These are phyloP conservation scores for Pseudogymnoascus sp. DNA, from an alignment of 2,329 filamentous ascomycete species.

Conservation along the genomic window DNA sequence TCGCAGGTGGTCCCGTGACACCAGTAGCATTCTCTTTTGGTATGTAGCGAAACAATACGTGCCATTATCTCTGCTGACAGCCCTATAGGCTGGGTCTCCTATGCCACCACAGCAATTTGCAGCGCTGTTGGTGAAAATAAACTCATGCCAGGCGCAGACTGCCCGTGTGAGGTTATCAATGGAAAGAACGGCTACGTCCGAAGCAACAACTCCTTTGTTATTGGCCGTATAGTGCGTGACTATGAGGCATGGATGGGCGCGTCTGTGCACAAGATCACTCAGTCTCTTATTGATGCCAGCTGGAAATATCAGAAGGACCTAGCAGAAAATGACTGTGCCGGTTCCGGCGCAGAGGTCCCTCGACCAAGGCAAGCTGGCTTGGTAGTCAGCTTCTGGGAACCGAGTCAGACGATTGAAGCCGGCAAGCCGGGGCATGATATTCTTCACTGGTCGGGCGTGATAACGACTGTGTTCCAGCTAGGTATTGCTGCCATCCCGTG, in stretches of 20 bases:
- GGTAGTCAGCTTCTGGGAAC: constrained; percentile 22
- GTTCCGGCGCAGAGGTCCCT: constrained; percentile 22
- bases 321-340: constrained; percentile 6
- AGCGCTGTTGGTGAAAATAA: constrained; percentile 27
- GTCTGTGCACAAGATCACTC: constrained; percentile 16
- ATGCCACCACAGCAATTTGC: constrained; percentile 21
- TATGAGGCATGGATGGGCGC: constrained; percentile 31
- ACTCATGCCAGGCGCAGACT: constrained; percentile 33
- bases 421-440: constrained; percentile 18
- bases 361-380: constrained; percentile 21
- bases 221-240: constrained; percentile 39
- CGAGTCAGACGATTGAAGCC: constrained; percentile 9
- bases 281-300: constrained; percentile 13
- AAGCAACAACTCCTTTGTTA: constrained; percentile 38
- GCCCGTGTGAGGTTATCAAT: constrained; percentile 33
- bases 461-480: constrained; percentile 20
- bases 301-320: neutral
- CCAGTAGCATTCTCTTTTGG: constrained; percentile 32
- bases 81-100: constrained; percentile 27
- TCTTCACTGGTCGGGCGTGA: constrained; percentile 22
- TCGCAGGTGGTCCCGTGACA: constrained; percentile 25
- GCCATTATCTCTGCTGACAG: constrained; percentile 5
- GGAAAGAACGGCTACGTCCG: constrained; percentile 32
- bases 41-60: neutral
- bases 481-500: constrained; percentile 19